Evolutionary conservation across 305 asterid species (phyloP), one percentile per base, ranked within the genome.

Genomic region (Coffea humblotiana): DNA sequence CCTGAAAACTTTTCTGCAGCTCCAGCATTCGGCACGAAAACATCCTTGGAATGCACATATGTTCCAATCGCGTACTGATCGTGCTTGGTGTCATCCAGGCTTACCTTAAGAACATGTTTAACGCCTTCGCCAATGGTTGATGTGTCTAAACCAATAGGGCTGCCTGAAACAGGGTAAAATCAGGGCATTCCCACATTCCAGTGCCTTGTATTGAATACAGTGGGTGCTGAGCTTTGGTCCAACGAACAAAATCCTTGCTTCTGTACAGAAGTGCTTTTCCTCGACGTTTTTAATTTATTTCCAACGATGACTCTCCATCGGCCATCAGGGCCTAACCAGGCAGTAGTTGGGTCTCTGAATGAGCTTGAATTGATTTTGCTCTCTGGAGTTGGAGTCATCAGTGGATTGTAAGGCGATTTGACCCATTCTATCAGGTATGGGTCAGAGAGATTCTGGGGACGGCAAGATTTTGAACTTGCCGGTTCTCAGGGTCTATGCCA

Each of bases 111-210:
- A 40, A 88, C 90, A 79, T 86, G 86, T 79, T 89, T 91, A 13
- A 83, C n/a, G 25, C 86, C 88, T 3, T 29, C 47, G 21, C 86
- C 90, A 1, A 72, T 40, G 12, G 3, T 52, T 0, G 91, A 87
- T 48, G 94, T 87, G 21, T 89, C 91, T 60, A 88, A 45, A 21
- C 91, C 94, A 23, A 49, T 82, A 29, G n/a, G 45, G 23, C 29
- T 51, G 68, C 71, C 43, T 1, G 86, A 85, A 80, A 90, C 90
- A 0, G 94, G 93, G 48, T 70, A 90, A 23, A 89, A 73, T 90
- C 94, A 19, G 88, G 91, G 49, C 94, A 90, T 72, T 91, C 93
- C 92, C 91, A 89, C 90, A 85, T 89, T 45, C 92, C 93, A 5
- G 86, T 84, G 51, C 61, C 83, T 29, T 74, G 65, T 6, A 35